These are phyloP conservation scores for Dioszegia aurantiaca DNA, from an alignment of 768 basidiomycete species.

Conservation along the genomic window DNA sequence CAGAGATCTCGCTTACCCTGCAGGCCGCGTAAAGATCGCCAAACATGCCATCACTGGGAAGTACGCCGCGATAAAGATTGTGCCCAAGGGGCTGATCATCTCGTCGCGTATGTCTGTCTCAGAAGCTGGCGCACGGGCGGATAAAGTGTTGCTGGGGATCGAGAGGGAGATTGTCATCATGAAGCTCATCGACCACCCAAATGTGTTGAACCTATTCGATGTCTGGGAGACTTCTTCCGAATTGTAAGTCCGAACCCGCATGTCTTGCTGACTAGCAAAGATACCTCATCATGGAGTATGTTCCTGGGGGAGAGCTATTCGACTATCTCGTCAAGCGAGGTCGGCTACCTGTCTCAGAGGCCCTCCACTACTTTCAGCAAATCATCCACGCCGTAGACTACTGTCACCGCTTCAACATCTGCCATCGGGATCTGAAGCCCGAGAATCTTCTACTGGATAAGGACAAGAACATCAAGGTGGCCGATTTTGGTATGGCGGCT, in stretches of 20 bases:
- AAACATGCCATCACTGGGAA: constrained; percentile 82
- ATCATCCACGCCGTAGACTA: constrained; percentile 88
- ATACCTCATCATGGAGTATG: constrained; percentile 84
- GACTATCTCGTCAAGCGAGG: constrained; percentile 82
- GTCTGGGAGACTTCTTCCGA: constrained; percentile 92
- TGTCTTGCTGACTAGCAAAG: constrained; percentile 33
- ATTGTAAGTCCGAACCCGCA: constrained; percentile 58
- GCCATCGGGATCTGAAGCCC: constrained; percentile 89
- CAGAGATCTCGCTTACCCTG: constrained; percentile 2
- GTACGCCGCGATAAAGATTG: constrained; percentile 91
- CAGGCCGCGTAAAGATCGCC: constrained; percentile 87
- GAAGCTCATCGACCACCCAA: constrained; percentile 94
- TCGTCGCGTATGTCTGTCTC: constrained; percentile 67
- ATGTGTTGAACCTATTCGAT: constrained; percentile 89
- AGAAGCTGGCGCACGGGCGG: constrained; percentile 68
- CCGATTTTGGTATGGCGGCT: constrained; percentile 96
- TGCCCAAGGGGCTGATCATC: constrained; percentile 69
- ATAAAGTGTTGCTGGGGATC: constrained; percentile 73
- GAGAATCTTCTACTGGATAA: constrained; percentile 86
- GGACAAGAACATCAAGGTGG: constrained; percentile 84
- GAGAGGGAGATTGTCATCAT: constrained; percentile 95
- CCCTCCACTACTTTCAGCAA: constrained; percentile 83
- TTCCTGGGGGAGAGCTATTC: constrained; percentile 91
- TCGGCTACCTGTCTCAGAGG: constrained; percentile 67
- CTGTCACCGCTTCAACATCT: constrained; percentile 90